Conservation (phyloP, 306 rosid species). For the Aeschynomene evenia region DNA sequence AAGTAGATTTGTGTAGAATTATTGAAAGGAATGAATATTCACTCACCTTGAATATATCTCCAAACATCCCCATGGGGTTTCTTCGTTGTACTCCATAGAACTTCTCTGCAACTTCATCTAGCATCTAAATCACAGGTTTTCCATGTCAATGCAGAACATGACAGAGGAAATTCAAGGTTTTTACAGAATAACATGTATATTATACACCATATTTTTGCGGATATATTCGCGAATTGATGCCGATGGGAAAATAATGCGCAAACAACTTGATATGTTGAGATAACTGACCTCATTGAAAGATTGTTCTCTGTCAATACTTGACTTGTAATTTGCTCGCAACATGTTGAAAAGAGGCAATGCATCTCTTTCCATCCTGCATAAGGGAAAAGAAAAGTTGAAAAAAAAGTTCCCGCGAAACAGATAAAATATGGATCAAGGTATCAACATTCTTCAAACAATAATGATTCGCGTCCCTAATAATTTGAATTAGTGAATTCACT, state of each 20-base stretch:
- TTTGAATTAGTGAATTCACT: not conserved
- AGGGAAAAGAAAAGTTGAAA: not conserved
- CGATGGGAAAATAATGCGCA: not conserved
- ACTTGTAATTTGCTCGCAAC: slow-evolving; percentile 65
- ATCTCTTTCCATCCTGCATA: slow-evolving; percentile 87
- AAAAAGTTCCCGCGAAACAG: not conserved
- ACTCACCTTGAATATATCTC: slow-evolving; percentile 95
- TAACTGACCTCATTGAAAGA: slow-evolving; percentile 73
- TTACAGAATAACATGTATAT: not conserved
- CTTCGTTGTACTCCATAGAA: slow-evolving; percentile 80
- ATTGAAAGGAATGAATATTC: not conserved
- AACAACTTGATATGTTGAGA: not conserved
- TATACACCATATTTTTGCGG: not conserved
- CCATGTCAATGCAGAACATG: slow-evolving; percentile 37
- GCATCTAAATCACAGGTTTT: slow-evolving; percentile 60
- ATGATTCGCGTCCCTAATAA: not conserved
- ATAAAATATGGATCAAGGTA: not conserved
- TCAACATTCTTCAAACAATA: not conserved
- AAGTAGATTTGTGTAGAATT: not conserved
- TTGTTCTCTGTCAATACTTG: slow-evolving; percentile 78
- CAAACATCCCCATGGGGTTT: slow-evolving; percentile 92
- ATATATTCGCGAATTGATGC: not conserved
- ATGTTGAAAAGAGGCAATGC: slow-evolving; percentile 86
- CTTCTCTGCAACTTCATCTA: slow-evolving; percentile 80
- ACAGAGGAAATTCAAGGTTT: not conserved